Evolutionary conservation across 441 rosid genomes (phyloP).

Genomic region (Pelargonium australe): DNA sequence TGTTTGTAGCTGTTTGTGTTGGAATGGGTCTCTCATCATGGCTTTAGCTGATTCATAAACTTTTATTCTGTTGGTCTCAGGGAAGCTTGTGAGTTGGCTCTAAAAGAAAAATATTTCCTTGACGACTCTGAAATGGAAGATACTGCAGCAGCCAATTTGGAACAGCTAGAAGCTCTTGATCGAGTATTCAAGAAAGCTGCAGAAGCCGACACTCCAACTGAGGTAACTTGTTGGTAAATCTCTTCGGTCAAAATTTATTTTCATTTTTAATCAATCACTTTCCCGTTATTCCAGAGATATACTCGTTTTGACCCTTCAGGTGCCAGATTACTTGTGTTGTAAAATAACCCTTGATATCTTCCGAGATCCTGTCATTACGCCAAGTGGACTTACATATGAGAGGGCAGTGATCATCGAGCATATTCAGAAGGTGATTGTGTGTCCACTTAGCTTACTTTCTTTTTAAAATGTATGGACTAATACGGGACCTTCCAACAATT

Average conservation of each 20-base stretch:
- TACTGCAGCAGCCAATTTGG: conserved; percentile 26
- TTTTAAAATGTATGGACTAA: too few species aligned
- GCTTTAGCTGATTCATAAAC: conserved; percentile 4
- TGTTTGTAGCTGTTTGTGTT: conserved; percentile 23
- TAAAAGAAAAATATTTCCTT: conserved; percentile 46
- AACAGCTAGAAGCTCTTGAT: conserved; percentile 43
- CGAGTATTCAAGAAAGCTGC: conserved; percentile 57
- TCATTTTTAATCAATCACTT: too few species aligned
- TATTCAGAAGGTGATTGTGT: conserved; percentile 51
- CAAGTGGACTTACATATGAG: conserved; percentile 86
- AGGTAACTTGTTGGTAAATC: conserved; percentile 33
- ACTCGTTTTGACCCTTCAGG: conserved; percentile 34
- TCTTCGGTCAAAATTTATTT: neutral
- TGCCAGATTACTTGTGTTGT: conserved; percentile 86
- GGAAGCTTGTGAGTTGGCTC: conserved; percentile 74
- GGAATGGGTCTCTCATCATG: neutral
- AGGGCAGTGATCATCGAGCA: conserved; percentile 82
- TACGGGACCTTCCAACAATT: neutral
- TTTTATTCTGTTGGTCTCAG: conserved; percentile 34
- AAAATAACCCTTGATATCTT: conserved; percentile 79
- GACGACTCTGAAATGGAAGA: conserved; percentile 51
- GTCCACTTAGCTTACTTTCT: neutral
- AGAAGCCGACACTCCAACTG: conserved; percentile 59
- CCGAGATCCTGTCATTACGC: conserved; percentile 83
- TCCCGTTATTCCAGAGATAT: too few species aligned